These are phyloP conservation scores for Psilocybe tampanensis DNA, from an alignment of 768 basidiomycete genomes.

Conservation along the genomic window DNA sequence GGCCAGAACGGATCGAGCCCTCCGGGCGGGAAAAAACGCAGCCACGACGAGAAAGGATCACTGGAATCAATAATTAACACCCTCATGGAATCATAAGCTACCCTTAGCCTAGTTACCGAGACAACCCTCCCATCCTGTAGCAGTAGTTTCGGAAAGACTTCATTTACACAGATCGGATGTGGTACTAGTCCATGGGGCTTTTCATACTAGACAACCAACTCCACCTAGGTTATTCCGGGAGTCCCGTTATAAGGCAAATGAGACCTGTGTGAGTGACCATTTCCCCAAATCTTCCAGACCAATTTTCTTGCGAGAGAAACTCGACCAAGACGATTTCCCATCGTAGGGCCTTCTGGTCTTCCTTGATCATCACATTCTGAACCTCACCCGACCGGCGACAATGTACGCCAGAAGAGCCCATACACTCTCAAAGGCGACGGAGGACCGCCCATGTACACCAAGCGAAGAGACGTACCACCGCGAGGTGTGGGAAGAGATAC, in stretches of 20 bases:
- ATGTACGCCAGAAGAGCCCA: neutral
- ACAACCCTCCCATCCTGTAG: constrained; percentile 9
- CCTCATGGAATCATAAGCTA: constrained; percentile 4
- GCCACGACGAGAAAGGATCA: neutral
- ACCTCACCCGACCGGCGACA: neutral
- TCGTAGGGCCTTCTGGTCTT: neutral
- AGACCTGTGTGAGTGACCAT: neutral
- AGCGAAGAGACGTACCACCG: constrained; percentile 2
- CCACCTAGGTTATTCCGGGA: neutral
- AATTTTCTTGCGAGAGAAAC: neutral
- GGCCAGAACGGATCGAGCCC: neutral
- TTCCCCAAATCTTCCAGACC: neutral
- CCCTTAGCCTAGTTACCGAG: constrained; percentile 14
- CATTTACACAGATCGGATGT: constrained; percentile 11
- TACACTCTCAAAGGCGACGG: neutral
- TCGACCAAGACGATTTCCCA: neutral
- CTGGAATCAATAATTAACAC: constrained; percentile 1
- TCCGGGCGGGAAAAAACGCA: neutral
- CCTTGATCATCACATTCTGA: neutral
- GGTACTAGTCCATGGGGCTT: neutral
- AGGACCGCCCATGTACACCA: neutral
- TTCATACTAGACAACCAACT: constrained; percentile 5
- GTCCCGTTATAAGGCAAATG: constrained; percentile 7
- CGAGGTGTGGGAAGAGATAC: neutral
- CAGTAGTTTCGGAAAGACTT: constrained; percentile 5